Percentiles rank a stretch among this genome's conserved stretches.
phyloP scores from a whole-genome alignment of 495 filamentous ascomycete species.

The Trichocladium uniseriatum region DNA sequence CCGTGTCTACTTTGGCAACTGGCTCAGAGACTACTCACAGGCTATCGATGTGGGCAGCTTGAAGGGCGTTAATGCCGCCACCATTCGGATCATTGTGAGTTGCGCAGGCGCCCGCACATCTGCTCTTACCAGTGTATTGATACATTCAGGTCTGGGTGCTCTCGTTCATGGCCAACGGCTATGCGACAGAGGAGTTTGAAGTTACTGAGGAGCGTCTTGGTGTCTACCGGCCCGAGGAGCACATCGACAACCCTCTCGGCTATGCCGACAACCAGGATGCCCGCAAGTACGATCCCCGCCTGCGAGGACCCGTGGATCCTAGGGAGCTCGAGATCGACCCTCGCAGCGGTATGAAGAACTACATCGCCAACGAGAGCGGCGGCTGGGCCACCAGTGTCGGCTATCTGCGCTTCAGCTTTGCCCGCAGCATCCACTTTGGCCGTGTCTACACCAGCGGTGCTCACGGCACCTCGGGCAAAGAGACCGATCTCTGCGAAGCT shows the following conservation, averaged over 20 bases:
- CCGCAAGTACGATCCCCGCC: slow-evolving; percentile 69
- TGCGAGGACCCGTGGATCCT: slow-evolving; percentile 64
- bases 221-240: slow-evolving; percentile 89
- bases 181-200: slow-evolving; percentile 95
- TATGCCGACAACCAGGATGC: slow-evolving; percentile 88
- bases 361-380: slow-evolving; percentile 85
- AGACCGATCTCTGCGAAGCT: slow-evolving; percentile 84
- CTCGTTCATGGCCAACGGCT: slow-evolving; percentile 87
- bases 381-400: slow-evolving; percentile 82
- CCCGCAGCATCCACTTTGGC: slow-evolving; percentile 80
- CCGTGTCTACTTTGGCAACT: slow-evolving; percentile 87
- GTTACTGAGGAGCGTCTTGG: slow-evolving; percentile 87
- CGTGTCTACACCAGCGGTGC: slow-evolving; percentile 72
- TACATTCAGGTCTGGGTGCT: too few relatives aligned
- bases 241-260: slow-evolving; percentile 85
- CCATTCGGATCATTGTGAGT: slow-evolving; percentile 82
- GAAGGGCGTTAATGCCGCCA: slow-evolving; percentile 79
- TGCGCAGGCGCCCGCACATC: too few relatives aligned
- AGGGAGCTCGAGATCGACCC: slow-evolving; percentile 75
- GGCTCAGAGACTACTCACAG: slow-evolving; percentile 71
- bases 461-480: slow-evolving; percentile 52
- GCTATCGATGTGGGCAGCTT: slow-evolving; percentile 88
- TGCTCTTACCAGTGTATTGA: too few relatives aligned
- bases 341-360: slow-evolving; percentile 94
- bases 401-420: slow-evolving; percentile 78